Conservation (phyloP, 805 yeast species). For the Yarrowia keelungensis region DNA sequence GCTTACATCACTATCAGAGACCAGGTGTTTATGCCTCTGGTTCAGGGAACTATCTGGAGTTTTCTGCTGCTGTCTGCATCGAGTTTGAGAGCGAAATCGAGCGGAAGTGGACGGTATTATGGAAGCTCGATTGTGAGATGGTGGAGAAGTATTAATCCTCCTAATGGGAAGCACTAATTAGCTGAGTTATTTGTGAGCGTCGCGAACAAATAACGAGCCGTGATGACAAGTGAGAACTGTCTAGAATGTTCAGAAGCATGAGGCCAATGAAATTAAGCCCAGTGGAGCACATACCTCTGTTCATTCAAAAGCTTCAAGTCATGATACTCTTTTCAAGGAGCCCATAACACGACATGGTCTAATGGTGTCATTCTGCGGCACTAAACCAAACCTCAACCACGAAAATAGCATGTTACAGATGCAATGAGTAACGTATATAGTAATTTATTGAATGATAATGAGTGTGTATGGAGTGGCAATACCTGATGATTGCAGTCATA, state of each 20-base stretch:
- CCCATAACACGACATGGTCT: no score
- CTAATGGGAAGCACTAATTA: slow-evolving; percentile 2
- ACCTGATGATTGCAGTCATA: no score
- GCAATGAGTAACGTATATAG: slow-evolving; percentile 5
- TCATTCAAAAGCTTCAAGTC: no score
- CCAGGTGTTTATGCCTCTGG: slow-evolving; percentile 49
- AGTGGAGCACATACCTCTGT: no score
- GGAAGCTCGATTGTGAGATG: slow-evolving; percentile 18
- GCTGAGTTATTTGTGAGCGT: neutral
- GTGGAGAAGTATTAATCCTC: slow-evolving; percentile 32
- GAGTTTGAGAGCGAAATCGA: neutral
- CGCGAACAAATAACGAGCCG: neutral
- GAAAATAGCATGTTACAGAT: no score
- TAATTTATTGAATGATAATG: slow-evolving; percentile 21
- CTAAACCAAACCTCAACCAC: no score
- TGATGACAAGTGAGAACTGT: no score
- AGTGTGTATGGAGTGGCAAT: neutral
- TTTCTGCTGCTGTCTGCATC: slow-evolving; percentile 40
- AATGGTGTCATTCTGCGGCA: no score
- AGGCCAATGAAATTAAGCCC: no score
- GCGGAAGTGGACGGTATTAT: slow-evolving; percentile 15
- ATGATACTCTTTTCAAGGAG: no score
- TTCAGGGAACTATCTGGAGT: slow-evolving; percentile 51
- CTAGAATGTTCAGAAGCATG: no score
- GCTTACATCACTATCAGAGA: slow-evolving; percentile 47